These are phyloP conservation scores for Lepidium sativum DNA, from an alignment of 345 rosid species.

Conservation along the genomic window DNA sequence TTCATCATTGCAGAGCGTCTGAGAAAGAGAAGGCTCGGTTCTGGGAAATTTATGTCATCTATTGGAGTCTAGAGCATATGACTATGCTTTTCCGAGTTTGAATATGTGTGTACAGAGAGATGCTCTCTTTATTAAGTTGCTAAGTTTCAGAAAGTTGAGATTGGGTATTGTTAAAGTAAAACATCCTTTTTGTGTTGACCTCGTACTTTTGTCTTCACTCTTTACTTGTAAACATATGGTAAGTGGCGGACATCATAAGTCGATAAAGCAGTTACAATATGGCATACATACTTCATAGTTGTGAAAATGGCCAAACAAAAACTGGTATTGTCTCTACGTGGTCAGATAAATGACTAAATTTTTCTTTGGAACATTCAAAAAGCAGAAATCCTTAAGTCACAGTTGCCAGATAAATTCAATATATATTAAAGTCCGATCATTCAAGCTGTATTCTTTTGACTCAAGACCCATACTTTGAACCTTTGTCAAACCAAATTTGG, in stretches of 20 bases:
- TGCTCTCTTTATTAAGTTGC: neutral
- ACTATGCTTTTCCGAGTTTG: neutral
- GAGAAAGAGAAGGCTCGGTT: conserved; percentile 26
- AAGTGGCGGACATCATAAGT: neutral
- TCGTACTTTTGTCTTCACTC: neutral
- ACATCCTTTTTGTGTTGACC: neutral
- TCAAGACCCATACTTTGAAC: neutral
- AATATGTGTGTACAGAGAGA: conserved; percentile 2
- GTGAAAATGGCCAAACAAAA: neutral
- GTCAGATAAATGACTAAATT: no score
- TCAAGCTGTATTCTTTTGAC: neutral
- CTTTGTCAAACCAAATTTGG: neutral
- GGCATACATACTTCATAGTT: neutral
- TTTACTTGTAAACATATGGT: neutral
- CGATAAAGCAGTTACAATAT: neutral
- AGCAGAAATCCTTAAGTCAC: no score
- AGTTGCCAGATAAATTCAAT: neutral
- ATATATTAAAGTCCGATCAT: neutral
- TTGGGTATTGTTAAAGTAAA: conserved; percentile 2
- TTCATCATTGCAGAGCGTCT: conserved; percentile 49
- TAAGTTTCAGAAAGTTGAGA: neutral
- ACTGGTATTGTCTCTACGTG: neutral
- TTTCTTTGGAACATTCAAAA: no score
- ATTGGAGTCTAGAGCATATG: conserved; percentile 13
- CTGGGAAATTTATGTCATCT: conserved; percentile 14